A percentile compares a stretch with the other conserved stretches of the same genome.
Conservation (phyloP, 2,329 filamentous ascomycete species). For the Tolypocladium ophioglossoides region DNA sequence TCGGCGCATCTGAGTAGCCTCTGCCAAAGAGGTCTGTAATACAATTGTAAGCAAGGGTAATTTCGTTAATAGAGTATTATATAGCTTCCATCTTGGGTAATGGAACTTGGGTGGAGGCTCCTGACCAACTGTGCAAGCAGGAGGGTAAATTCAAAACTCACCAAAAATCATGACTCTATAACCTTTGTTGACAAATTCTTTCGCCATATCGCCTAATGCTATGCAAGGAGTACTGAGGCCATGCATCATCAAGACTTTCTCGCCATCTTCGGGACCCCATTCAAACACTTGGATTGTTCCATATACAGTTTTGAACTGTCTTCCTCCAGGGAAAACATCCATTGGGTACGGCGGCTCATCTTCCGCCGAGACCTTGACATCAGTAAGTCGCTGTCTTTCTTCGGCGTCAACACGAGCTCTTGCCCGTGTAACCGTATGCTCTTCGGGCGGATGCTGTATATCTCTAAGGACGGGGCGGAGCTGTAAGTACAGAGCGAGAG, state of each 20-base stretch:
- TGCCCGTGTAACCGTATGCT: no score
- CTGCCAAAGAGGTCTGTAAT: conserved; percentile 62
- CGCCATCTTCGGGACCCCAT: conserved; percentile 62
- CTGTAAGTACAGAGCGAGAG: conserved; percentile 26
- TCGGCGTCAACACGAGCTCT: no score
- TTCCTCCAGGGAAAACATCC: conserved; percentile 56
- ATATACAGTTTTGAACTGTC: conserved; percentile 61
- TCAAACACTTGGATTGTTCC: conserved; percentile 67
- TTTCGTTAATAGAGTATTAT: no score
- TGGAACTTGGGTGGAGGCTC: no score
- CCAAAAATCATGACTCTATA: conserved; percentile 73
- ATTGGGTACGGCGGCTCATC: conserved; percentile 50
- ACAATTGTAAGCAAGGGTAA: background rate
- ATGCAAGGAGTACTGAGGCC: conserved; percentile 73
- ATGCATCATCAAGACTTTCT: conserved; percentile 66
- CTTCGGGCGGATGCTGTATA: no score
- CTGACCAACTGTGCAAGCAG: background rate
- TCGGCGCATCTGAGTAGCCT: conserved; percentile 64
- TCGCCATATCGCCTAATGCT: conserved; percentile 54
- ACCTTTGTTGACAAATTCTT: conserved; percentile 52
- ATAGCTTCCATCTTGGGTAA: no score
- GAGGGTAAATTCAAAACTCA: conserved; percentile 21
- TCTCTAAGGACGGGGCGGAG: conserved; percentile 12
- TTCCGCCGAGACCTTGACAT: conserved; percentile 2
- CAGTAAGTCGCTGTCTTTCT: no score